Evolutionary conservation across 305 asterid genomes (phyloP).

Genomic region (Rubia peregrina): DNA sequence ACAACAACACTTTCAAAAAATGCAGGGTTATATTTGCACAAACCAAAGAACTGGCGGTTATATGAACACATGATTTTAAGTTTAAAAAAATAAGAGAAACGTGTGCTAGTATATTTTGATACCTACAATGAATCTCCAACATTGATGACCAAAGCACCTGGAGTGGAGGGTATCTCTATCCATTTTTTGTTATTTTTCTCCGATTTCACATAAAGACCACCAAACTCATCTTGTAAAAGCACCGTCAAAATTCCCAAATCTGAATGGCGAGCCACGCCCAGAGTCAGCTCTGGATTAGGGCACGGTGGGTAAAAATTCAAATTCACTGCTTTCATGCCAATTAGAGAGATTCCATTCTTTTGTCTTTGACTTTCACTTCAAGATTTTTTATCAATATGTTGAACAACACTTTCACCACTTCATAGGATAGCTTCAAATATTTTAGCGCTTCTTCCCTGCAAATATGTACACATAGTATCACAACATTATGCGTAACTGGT

Average conservation of each 20-base stretch:
- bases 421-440: slow-evolving; percentile 22
- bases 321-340: slow-evolving; percentile 17
- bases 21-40: too few relatives aligned
- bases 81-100: too few relatives aligned
- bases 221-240: not conserved
- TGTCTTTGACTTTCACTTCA: slow-evolving; percentile 7
- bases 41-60: too few relatives aligned
- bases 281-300: slow-evolving; percentile 21
- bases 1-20: too few relatives aligned
- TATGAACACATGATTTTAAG: too few relatives aligned
- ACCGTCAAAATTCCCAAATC: slow-evolving; percentile 17
- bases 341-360: slow-evolving; percentile 10
- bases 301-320: slow-evolving; percentile 20
- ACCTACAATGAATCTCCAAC: not conserved
- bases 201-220: not conserved
- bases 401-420: slow-evolving; percentile 20
- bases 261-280: slow-evolving; percentile 21
- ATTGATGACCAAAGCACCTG: not conserved
- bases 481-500: too few relatives aligned
- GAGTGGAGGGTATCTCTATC: not conserved
- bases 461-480: too few relatives aligned
- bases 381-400: slow-evolving; percentile 21
- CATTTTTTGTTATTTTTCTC: not conserved
- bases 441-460: slow-evolving; percentile 25
- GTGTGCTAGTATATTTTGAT: too few relatives aligned